These are phyloP conservation scores for Psilocybe tampanensis DNA, from an alignment of 768 basidiomycete species.

Conservation along the genomic window DNA sequence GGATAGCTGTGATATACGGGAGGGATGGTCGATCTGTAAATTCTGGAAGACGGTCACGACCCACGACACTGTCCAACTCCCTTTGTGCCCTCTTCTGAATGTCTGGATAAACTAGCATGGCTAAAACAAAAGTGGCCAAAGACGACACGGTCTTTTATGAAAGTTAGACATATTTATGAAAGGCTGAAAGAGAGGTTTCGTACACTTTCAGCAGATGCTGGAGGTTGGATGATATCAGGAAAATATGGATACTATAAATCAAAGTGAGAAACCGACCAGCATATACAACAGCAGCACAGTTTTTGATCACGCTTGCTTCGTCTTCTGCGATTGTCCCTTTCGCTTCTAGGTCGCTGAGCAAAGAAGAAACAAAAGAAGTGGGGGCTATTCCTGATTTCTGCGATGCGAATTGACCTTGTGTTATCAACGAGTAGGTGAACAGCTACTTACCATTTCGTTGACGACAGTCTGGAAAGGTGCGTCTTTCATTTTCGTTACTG, in stretches of 20 bases:
- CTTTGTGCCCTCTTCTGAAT: conserved; percentile 22
- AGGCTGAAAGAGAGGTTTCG: background rate
- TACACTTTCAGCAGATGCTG: conserved; percentile 19
- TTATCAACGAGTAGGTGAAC: background rate
- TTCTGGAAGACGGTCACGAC: conserved; percentile 19
- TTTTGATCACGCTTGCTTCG: conserved; percentile 17
- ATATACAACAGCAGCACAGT: conserved; percentile 24
- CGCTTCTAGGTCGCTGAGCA: conserved; percentile 19
- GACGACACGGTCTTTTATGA: conserved; percentile 16
- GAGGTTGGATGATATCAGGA: background rate
- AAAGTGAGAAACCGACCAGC: conserved; percentile 17
- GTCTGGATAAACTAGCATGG: conserved; percentile 19
- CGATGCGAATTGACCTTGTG: background rate
- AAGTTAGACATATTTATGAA: background rate
- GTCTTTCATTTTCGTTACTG: conserved; percentile 50
- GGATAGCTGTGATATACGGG: conserved; percentile 14
- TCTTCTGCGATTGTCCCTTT: conserved; percentile 15
- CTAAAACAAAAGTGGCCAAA: conserved; percentile 20
- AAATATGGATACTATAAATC: background rate
- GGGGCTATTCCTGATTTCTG: conserved; percentile 35
- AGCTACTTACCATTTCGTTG: conserved; percentile 36
- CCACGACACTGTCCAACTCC: conserved; percentile 23
- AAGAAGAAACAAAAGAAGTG: conserved; percentile 30
- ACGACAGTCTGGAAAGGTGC: conserved; percentile 40
- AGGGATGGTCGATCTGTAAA: conserved; percentile 21